These are phyloP conservation scores for Sporothrix pallida DNA, from an alignment of 2,329 filamentous ascomycete species.

Conservation along the genomic window DNA sequence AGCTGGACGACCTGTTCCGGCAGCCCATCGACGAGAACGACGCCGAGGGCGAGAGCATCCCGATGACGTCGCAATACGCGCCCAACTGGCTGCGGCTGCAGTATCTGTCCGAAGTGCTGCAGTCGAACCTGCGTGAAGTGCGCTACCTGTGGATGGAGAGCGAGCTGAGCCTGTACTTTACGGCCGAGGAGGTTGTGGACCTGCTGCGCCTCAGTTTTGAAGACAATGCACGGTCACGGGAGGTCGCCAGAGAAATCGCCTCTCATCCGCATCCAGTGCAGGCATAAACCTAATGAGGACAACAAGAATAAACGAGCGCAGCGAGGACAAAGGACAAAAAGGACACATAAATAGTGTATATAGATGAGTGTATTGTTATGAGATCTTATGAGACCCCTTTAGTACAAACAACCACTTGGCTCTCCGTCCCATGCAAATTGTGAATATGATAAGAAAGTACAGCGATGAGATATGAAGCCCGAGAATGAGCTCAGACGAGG, in stretches of 20 bases:
- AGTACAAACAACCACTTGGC: not conserved
- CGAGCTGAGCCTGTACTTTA: slow-evolving; percentile 68
- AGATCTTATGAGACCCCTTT: not conserved
- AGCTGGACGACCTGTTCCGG: slow-evolving; percentile 65
- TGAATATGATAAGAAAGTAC: not conserved
- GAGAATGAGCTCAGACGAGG: not conserved
- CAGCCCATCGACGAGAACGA: slow-evolving; percentile 28
- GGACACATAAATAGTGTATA: not conserved
- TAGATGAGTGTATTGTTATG: slow-evolving; percentile 6
- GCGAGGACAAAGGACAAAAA: no score
- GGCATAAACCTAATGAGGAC: not conserved
- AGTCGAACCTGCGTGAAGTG: slow-evolving; percentile 70
- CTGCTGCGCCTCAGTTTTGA: slow-evolving; percentile 69
- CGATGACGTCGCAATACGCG: slow-evolving; percentile 65
- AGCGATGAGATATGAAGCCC: no score
- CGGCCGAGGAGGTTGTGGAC: slow-evolving; percentile 65
- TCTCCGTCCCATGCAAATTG: not conserved
- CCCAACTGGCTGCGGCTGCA: slow-evolving; percentile 67
- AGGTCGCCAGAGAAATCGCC: slow-evolving; percentile 64
- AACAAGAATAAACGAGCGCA: not conserved
- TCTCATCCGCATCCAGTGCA: slow-evolving; percentile 55
- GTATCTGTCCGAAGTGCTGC: slow-evolving; percentile 67
- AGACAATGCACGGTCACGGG: slow-evolving; percentile 63
- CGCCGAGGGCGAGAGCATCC: slow-evolving; percentile 49
- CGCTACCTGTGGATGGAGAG: slow-evolving; percentile 69